Percentiles rank a stretch among this genome's conserved stretches.
Conservation (phyloP, 129 eudicot species). For the Chrysanthemum lavandulifolium region DNA sequence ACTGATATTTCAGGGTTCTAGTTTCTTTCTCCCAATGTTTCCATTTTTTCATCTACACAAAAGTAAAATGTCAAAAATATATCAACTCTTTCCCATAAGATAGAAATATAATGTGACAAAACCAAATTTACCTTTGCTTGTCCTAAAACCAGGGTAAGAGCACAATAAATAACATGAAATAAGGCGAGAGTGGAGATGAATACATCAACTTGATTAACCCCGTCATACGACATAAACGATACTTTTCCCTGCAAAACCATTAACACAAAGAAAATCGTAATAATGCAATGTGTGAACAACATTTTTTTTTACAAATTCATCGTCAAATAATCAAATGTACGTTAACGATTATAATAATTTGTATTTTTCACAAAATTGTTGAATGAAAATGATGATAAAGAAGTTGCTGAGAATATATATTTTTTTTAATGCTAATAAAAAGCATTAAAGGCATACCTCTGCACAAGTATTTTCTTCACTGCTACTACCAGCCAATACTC, state of each 20-base stretch:
- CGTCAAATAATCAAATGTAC: too few species aligned
- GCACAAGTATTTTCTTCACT: slow-evolving; percentile 43
- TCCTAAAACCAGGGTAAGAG: slow-evolving; percentile 65
- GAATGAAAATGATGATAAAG: too few species aligned
- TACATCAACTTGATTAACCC: slow-evolving; percentile 71
- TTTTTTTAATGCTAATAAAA: too few species aligned
- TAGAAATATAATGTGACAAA: too few species aligned
- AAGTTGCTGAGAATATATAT: too few species aligned
- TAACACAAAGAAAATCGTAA: neutral
- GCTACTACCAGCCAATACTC: slow-evolving; percentile 37
- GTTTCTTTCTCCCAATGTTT: slow-evolving; percentile 73
- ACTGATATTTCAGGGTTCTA: slow-evolving; percentile 50
- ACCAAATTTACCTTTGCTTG: slow-evolving; percentile 56
- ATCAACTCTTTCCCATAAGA: neutral
- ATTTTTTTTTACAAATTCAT: too few species aligned
- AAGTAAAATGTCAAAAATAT: neutral
- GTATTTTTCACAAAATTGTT: too few species aligned
- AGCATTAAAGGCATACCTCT: slow-evolving; percentile 31
- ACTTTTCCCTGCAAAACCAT: slow-evolving; percentile 61
- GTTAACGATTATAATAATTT: too few species aligned
- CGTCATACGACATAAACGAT: slow-evolving; percentile 63
- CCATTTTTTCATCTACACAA: slow-evolving; percentile 51
- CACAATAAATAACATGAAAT: slow-evolving; percentile 56
- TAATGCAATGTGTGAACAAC: neutral
- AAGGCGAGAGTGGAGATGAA: slow-evolving; percentile 74